These are phyloP conservation scores for Lodderomyces pseudojiufengensis DNA, from an alignment of 1,139 yeast species.

Conservation along the genomic window DNA sequence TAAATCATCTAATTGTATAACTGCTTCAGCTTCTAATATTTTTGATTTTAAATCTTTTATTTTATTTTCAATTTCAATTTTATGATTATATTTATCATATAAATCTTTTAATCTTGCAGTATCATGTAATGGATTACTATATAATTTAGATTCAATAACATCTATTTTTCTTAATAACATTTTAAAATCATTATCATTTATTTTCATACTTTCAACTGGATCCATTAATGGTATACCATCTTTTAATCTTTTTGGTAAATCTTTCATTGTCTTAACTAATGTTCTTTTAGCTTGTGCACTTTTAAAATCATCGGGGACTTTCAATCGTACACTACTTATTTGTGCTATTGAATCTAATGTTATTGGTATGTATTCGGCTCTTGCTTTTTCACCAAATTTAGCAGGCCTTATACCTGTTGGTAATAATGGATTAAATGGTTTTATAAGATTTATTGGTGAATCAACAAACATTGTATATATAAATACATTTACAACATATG, in stretches of 20 bases:
- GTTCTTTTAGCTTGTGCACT: slow-evolving; percentile 68
- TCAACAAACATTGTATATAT: slow-evolving; percentile 76
- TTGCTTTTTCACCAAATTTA: slow-evolving; percentile 61
- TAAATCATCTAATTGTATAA: slow-evolving; percentile 89
- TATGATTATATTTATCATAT: slow-evolving; percentile 61
- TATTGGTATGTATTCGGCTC: slow-evolving; percentile 79
- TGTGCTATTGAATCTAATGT: slow-evolving; percentile 72
- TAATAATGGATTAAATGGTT: slow-evolving; percentile 67
- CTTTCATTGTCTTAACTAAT: slow-evolving; percentile 72
- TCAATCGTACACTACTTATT: slow-evolving; percentile 76
- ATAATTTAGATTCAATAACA: slow-evolving; percentile 71
- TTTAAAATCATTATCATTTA: slow-evolving; percentile 73
- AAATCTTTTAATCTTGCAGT: slow-evolving; percentile 60
- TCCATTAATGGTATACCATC: slow-evolving; percentile 88
- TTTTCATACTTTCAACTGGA: slow-evolving; percentile 90
- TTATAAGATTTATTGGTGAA: slow-evolving; percentile 68
- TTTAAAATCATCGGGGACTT: slow-evolving; percentile 76
- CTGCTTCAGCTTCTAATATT: slow-evolving; percentile 81
- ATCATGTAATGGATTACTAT: slow-evolving; percentile 65
- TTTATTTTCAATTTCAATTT: slow-evolving; percentile 59
- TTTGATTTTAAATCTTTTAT: slow-evolving; percentile 60
- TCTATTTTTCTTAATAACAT: slow-evolving; percentile 71
- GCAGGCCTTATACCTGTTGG: slow-evolving; percentile 92
- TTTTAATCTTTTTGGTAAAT: slow-evolving; percentile 77
- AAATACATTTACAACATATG: slow-evolving; percentile 82